Base-by-base conservation (phyloP, 352 stramenopile genomes). In the Pythium brassicae region DNA sequence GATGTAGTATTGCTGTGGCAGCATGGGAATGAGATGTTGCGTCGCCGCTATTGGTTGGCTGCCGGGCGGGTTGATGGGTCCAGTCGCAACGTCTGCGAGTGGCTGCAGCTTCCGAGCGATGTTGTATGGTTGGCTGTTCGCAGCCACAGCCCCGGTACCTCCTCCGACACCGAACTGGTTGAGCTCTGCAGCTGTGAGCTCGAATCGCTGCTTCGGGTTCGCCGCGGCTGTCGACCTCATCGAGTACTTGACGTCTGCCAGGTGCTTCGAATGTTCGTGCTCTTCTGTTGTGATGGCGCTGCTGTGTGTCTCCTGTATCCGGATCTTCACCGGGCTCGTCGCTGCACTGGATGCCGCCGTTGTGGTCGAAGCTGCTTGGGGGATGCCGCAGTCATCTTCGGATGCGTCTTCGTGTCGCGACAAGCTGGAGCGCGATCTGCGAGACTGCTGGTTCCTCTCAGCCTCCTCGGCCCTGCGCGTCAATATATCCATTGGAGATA, bases 161-260 rank as follows among this genome's bases (percentile, higher is more conserved):
- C 15, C 19, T 17, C 15, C 40, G 14, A 19, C 40, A 4, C 40
- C 42, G 17, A 47, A 47, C 2, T 47, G 42, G 9, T 47, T 47
- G 42, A 47, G 20, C 8, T 47, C 42, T 22, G 23, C 23, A 2
- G 42, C 7, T 5, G 20, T 9, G 9, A 47, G n/a, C 8, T 47
- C 42, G n/a, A 23, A 23, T 5, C 14, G 10, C n/a, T 26, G 10
- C 32, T 53, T 29, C 10, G 32, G 15, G 12, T 11, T 39, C 19
- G 9, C 20, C 10, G 20, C 17, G 10, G n/a, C 19, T 37, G 32
- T 9, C 2, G 48, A 53, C 11, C 55, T 46, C 46, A 61, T 61
- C 12, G 55, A 61, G 55, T 61, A 61, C 25, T 42, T 49, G 26
- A 61, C 0, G 27, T 61, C 55, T 1, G 55, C 46, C 46, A 61